Base-by-base conservation (phyloP, 805 yeast genomes). In the Kazachstania taianensis region DNA sequence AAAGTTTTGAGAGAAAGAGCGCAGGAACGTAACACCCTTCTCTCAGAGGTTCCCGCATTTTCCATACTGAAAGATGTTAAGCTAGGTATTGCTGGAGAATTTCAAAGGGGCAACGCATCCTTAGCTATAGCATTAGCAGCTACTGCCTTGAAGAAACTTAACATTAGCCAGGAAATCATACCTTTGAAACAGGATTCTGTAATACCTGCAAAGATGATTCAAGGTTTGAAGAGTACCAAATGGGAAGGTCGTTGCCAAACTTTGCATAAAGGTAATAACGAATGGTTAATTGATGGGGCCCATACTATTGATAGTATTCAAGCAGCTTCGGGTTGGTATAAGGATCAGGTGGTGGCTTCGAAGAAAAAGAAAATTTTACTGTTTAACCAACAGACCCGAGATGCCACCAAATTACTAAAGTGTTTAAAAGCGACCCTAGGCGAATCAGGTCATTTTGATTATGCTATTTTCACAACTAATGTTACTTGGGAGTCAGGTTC, bases 231-330 rank as follows among this genome's bases (percentile, higher is more conserved):
- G 35, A 40, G 59, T 2, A 81, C 94, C 1, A 62, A 67, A 30
- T 92, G 97, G 96, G 92, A 92, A n/a, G 99, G 99, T 1, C 68
- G 99, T 47, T 89, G 97, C 49, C 96, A 94, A 61, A 67, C 75
- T 2, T 58, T 84, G 20, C 41, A 47, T 5, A 68, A 63, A 17
- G 63, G 65, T 18, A 59, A 62, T 12, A 62, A 64, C 17, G 72
- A 70, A n/a, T 92, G 96, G 94, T 78, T 62, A 44, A 61, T 89
- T 12, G 99, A 92, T 61, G 99, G 99, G 14, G 97, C 98, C 0
- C 99, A 92, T 50, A 92, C 98, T 0, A 62, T 70, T 31, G 99
- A 92, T 50, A 82, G 95, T 40, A 72, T 94, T 17, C 66, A 67
- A 20, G 94, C 78, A n/a, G 82, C 96, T 0, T 69, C 89, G 0